Base-by-base conservation (phyloP, 305 asterid genomes). In the Plantago lanceolata region DNA sequence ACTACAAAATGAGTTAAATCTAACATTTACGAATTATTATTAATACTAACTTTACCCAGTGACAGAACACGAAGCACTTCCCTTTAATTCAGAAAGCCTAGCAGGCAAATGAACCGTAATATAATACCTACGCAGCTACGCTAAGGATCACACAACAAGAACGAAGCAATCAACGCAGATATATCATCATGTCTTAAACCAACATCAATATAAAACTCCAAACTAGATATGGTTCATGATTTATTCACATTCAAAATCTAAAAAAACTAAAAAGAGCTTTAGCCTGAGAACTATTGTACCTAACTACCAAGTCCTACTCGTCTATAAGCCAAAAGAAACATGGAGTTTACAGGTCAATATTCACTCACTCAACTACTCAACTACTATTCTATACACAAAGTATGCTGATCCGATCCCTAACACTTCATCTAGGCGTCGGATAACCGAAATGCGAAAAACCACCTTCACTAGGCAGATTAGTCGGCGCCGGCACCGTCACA, bases 401-500 rank as follows among this genome's bases (percentile, higher is more conserved):
- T 31, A 37, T 58, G 57, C 55, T 16, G 35, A 33, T 21, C 35
- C 29, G 35, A 33, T 21, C 35, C 29, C 51, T 58, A 49, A 13
- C 33, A 21, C 59, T 62, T 80, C 79, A 78, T 70, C 74, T 63
- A 8, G 79, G 75, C 73, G 61, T 57, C 6, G 82, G 75, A 68
- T 75, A 80, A 77, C 67, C 60, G 53, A 52, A 78, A 21, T 74
- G 80, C 66, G 79, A 80, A 60, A 59, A 73, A 8, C 58, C 85
- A 29, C 72, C 88, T 53, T 82, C 87, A 54, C 35, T 48, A 9
- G 84, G 71, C 31, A 79, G 88, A 69, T 76, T 79, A 51, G 79
- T 64, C 0, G 88, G 90, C 8, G 95, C 80, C 26, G 84, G 86
- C 55, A 81, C 82, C 0, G 82, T 71, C 47, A 74, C 55, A 43